phyloP scores from a whole-genome alignment of 345 rosid species.

The Melaleuca alternifolia region DNA sequence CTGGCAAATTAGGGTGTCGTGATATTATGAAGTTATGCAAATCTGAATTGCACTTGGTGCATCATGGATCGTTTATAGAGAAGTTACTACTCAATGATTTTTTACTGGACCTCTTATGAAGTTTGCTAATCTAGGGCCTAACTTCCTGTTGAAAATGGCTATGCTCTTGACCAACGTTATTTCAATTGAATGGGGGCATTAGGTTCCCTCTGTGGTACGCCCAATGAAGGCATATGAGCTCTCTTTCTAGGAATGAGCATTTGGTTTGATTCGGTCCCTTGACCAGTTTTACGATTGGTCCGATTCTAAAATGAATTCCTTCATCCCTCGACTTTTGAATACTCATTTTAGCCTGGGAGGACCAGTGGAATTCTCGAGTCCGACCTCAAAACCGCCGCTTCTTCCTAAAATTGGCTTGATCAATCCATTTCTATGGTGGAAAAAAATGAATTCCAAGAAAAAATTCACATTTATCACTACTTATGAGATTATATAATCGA shows the following conservation, averaged over 20 bases:
- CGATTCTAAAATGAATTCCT: background rate
- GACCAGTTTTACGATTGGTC: background rate
- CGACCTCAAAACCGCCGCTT: background rate
- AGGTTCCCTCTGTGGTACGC: background rate
- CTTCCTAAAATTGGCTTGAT: background rate
- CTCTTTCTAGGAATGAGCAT: background rate
- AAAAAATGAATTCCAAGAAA: background rate
- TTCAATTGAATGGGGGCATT: background rate
- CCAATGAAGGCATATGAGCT: background rate
- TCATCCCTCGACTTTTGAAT: background rate
- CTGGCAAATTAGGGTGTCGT: background rate
- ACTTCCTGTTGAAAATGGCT: background rate
- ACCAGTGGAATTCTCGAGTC: background rate
- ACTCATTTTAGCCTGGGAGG: background rate
- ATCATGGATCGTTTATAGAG: background rate
- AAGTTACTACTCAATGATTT: background rate
- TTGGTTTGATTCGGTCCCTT: background rate
- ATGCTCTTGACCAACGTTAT: background rate
- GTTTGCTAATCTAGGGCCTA: background rate
- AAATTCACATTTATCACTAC: background rate
- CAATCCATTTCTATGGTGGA: background rate
- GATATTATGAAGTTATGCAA: background rate
- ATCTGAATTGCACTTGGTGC: background rate
- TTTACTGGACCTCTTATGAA: background rate
- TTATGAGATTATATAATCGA: background rate